Base-by-base conservation (phyloP, 768 basidiomycete species). In the Collybiopsis confluens region DNA sequence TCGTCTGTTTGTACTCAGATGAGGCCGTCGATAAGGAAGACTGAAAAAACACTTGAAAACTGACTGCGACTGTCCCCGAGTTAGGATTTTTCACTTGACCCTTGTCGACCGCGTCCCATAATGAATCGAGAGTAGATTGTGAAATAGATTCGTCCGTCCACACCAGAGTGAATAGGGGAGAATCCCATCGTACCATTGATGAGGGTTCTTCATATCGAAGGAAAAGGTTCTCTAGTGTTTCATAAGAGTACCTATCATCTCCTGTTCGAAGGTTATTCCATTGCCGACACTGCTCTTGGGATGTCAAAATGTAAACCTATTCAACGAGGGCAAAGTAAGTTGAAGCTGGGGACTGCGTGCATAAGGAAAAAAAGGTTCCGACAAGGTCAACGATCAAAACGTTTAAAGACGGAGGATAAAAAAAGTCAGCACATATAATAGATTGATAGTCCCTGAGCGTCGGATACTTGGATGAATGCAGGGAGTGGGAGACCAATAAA, bases 181-280 rank as follows among this genome's bases (percentile, higher is more conserved):
- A 90, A 68, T 99, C 96, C 96, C 96, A 99, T 45, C 96, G 83
- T n/a, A 91, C 95, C 88, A 95, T 95, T 3, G 94, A 95, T 0
- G 92, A 94, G 0, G 97, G 97, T 62, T 98, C 97, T 71, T 99
- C 97, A 61, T 85, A 98, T 47, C 96, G 79, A 63, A 86, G 75
- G 33, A 98, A 68, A 2, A 99, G 80, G 65, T 92, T 94, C 43
- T 92, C 89, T 33, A 97, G 79, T 94, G 93, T 97, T 58, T 84
- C 83, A 3, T 79, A 66, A 0, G 75, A 64, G 61, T 98, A 98
- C 11, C 69, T 64, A 10, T 65, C 61, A 1, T 70, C 76, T 43
- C 77, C 77, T 30, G 68, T 58, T 23, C 88, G 76, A 5, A 66
- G 58, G 2, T 60, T 61, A 63, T 98, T 94, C 86, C 95, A 88